Evolutionary conservation across 2,329 filamentous ascomycete genomes (phyloP).

Genomic region (Colletotrichum tamarilloi): DNA sequence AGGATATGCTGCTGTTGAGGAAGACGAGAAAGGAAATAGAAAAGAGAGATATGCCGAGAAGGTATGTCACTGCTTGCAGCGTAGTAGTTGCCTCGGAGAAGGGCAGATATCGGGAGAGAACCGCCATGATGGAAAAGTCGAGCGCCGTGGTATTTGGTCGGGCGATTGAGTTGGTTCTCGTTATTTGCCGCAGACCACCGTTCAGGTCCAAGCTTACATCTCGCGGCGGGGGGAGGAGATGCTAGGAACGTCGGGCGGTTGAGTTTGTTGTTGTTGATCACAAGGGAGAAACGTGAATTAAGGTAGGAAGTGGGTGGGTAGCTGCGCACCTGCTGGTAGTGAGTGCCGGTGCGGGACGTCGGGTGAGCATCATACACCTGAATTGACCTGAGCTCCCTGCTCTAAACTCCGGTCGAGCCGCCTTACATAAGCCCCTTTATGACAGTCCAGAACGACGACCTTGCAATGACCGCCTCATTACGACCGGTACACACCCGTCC

Average conservation of each 20-base stretch:
- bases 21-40: conserved; percentile 92
- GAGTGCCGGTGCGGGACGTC: conserved; percentile 20
- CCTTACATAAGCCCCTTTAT: conserved; percentile 29
- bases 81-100: conserved; percentile 71
- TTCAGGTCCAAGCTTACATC: conserved; percentile 28
- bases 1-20: conserved; percentile 85
- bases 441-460: not conserved
- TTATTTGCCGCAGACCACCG: conserved; percentile 28
- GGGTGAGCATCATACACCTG: conserved; percentile 30
- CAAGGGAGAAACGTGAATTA: conserved; percentile 17
- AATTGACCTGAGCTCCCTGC: conserved; percentile 17
- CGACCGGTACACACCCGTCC: conserved; percentile 14
- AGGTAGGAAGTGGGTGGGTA: conserved; percentile 12
- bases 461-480: not conserved
- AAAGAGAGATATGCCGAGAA: conserved; percentile 85
- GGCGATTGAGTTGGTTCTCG: conserved; percentile 23
- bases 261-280: conserved; percentile 32
- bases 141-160: conserved; percentile 13
- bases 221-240: conserved; percentile 14
- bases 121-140: conserved; percentile 34
- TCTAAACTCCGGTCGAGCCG: conserved; percentile 1
- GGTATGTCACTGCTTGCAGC: conserved; percentile 77
- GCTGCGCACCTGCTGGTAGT: conserved; percentile 25
- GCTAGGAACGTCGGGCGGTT: not conserved
- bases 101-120: conserved; percentile 61